Evolutionary conservation across 345 rosid genomes (phyloP).

Genomic region (Firmiana major): DNA sequence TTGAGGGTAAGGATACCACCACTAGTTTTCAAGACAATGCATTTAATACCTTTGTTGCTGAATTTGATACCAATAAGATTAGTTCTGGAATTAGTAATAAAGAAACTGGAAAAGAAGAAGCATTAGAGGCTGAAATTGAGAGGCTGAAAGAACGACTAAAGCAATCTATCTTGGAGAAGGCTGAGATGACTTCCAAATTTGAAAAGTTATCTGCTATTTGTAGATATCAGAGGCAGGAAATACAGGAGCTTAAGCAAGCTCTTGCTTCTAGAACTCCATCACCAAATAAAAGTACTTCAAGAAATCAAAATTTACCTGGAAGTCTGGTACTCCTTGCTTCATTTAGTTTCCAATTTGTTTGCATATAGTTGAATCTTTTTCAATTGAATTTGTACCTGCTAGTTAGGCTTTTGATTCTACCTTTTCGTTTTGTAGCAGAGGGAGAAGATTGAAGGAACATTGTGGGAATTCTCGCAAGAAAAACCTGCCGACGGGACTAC

Average conservation of each 20-base stretch:
- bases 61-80: conserved; percentile 71
- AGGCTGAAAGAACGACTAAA: conserved; percentile 73
- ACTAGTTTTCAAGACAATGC: conserved; percentile 49
- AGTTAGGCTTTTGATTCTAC: conserved; percentile 1
- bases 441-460: conserved; percentile 27
- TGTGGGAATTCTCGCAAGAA: conserved; percentile 34
- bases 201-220: conserved; percentile 95
- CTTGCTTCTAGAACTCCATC: conserved; percentile 60
- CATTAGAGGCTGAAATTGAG: conserved; percentile 61
- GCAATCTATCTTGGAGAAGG: conserved; percentile 67
- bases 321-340: conserved; percentile 35
- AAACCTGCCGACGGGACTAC: conserved; percentile 46
- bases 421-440: conserved; percentile 32
- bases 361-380: background rate
- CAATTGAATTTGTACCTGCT: background rate
- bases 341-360: background rate
- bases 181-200: conserved; percentile 71
- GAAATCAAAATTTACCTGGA: conserved; percentile 44
- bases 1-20: conserved; percentile 31
- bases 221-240: conserved; percentile 91
- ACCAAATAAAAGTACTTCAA: conserved; percentile 43
- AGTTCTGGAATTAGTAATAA: conserved; percentile 28
- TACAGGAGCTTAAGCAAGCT: conserved; percentile 91
- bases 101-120: conserved; percentile 47
- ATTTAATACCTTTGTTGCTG: conserved; percentile 77